Evolutionary conservation across 2,329 filamentous ascomycete genomes (phyloP).

Genomic region (Neonectria punicea): DNA sequence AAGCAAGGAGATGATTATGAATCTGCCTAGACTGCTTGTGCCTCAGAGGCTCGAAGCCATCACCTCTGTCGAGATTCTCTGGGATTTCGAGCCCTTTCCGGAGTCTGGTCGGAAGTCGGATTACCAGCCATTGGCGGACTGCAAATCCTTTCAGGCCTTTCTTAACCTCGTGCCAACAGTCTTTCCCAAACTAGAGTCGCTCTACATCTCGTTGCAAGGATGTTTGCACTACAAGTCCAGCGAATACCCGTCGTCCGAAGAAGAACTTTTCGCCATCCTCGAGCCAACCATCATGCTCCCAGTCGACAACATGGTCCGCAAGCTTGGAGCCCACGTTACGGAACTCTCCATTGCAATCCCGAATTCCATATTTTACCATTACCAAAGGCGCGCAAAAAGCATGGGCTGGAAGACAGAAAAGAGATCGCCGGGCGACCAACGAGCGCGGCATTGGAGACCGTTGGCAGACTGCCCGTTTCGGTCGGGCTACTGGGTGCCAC

Average conservation of each 20-base stretch:
- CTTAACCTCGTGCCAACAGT: conserved; percentile 27
- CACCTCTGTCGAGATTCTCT: conserved; percentile 39
- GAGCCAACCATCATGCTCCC: conserved; percentile 17
- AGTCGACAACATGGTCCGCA: conserved; percentile 36
- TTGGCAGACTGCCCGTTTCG: conserved; percentile 22
- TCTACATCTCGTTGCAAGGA: conserved; percentile 35
- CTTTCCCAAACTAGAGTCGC: conserved; percentile 25
- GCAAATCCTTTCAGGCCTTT: conserved; percentile 27
- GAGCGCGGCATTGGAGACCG: conserved; percentile 39
- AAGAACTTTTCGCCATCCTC: not conserved
- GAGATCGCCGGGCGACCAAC: conserved; percentile 18
- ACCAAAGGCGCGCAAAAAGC: conserved; percentile 25
- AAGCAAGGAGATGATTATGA: conserved; percentile 34
- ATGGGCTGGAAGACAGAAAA: conserved; percentile 29
- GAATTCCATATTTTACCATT: conserved; percentile 32
- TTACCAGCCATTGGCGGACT: conserved; percentile 5
- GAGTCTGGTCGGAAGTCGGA: not conserved
- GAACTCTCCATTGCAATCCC: conserved; percentile 40
- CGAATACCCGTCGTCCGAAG: not conserved
- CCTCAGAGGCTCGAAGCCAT: conserved; percentile 37
- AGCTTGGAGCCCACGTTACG: conserved; percentile 24
- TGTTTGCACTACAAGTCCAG: not conserved
- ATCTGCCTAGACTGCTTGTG: conserved; percentile 30
- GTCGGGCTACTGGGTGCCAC: conserved; percentile 42
- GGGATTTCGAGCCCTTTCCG: conserved; percentile 35